Evolutionary conservation across 495 filamentous ascomycete genomes (phyloP).

Genomic region (Penicillium simplicissimum): DNA sequence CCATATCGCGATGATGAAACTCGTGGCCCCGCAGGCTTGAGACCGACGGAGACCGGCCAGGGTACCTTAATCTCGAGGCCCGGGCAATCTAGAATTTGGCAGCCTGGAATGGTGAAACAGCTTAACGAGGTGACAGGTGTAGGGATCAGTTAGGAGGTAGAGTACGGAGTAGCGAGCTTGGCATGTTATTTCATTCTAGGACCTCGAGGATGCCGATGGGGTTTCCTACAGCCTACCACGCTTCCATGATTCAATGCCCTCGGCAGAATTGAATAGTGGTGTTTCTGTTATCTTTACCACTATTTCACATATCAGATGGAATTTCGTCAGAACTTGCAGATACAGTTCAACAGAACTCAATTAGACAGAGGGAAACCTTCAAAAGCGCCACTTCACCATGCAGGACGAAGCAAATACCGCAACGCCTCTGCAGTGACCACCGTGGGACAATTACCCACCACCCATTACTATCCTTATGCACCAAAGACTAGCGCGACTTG

Average conservation of each 20-base stretch:
- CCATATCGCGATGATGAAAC: constrained; percentile 17
- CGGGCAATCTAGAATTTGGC: neutral
- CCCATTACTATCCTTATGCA: neutral
- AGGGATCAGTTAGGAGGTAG: constrained; percentile 2
- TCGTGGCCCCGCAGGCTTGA: constrained; percentile 13
- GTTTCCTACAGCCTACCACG: no score
- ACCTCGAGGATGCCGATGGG: no score
- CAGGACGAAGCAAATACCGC: neutral
- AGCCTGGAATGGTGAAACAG: neutral
- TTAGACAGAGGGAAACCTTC: neutral
- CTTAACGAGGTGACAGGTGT: neutral
- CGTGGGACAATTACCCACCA: neutral
- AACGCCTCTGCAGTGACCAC: neutral
- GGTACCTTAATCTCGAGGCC: neutral
- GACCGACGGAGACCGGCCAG: constrained; percentile 29
- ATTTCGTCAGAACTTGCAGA: neutral
- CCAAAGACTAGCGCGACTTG: neutral
- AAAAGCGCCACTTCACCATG: neutral
- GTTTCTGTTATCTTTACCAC: neutral
- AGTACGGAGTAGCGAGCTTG: no score
- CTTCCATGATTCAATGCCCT: no score
- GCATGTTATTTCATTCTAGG: no score
- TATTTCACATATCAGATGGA: neutral
- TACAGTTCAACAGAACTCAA: neutral
- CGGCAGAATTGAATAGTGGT: no score